phyloP scores from a whole-genome alignment of 192 early-diverging fungal species.

The Phlyctochytrium bullatum region DNA sequence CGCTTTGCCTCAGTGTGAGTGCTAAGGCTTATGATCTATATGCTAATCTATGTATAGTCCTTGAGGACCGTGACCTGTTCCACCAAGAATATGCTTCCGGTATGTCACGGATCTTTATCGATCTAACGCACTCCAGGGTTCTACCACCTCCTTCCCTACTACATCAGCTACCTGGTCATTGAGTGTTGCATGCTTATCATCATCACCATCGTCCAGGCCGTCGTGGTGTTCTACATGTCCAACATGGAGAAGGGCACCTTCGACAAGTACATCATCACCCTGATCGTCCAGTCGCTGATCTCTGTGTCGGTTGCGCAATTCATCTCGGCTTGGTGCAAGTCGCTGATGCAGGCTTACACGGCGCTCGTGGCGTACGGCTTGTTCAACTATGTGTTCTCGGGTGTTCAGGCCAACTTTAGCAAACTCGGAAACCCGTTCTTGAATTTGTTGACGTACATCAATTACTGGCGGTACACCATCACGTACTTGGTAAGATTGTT shows the following conservation, averaged over 20 bases:
- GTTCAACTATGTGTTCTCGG: not conserved
- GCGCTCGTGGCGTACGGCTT: not conserved
- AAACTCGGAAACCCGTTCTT: not conserved
- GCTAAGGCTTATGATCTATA: not conserved
- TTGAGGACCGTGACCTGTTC: not conserved
- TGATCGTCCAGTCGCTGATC: not conserved
- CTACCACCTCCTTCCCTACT: not conserved
- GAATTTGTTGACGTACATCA: not conserved
- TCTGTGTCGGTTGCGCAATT: not conserved
- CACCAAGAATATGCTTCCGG: not conserved
- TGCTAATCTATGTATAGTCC: not conserved
- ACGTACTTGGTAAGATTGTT: not conserved
- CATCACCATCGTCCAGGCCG: not conserved
- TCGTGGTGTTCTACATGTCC: not conserved
- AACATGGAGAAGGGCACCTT: not conserved
- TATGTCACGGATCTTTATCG: not conserved
- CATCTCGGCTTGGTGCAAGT: not conserved
- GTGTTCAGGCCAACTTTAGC: not conserved
- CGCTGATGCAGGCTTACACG: not conserved
- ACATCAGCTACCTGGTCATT: not conserved
- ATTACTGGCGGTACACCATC: not conserved
- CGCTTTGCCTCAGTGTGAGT: not conserved
- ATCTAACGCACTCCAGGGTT: not conserved
- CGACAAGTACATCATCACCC: not conserved
- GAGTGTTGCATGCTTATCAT: not conserved